Evolutionary conservation across 2,329 filamentous ascomycete species (phyloP).

Genomic region (Ceratocystis harringtonii): DNA sequence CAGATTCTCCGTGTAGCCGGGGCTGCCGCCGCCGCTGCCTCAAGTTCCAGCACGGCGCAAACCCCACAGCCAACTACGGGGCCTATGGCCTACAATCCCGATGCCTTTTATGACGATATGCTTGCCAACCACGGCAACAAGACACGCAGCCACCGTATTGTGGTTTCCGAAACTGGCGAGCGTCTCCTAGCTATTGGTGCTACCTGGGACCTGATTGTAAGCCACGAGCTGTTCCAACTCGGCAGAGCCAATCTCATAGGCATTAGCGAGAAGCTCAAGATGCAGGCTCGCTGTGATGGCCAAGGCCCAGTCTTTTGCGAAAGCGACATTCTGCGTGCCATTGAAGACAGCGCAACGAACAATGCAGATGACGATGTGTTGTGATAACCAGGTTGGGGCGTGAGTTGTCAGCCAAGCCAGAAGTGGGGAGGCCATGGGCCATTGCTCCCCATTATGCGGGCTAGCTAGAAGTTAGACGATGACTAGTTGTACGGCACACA

Average conservation of each 20-base stretch:
- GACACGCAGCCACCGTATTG: constrained; percentile 52
- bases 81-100: constrained; percentile 56
- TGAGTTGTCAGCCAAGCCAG: too few relatives aligned
- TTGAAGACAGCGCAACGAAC: constrained; percentile 62
- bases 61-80: constrained; percentile 35
- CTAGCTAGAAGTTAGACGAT: neutral
- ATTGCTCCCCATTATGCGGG: neutral
- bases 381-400: constrained; percentile 20
- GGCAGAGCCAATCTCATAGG: constrained; percentile 68
- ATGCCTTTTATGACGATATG: constrained; percentile 53
- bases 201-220: constrained; percentile 81
- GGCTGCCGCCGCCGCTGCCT: constrained; percentile 16
- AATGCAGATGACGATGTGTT: constrained; percentile 63
- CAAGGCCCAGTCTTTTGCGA: constrained; percentile 82
- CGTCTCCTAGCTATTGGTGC: constrained; percentile 58
- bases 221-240: constrained; percentile 58
- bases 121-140: constrained; percentile 48
- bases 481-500: neutral
- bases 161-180: constrained; percentile 50
- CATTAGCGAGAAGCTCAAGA: constrained; percentile 66
- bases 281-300: constrained; percentile 65
- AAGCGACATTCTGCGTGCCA: constrained; percentile 53
- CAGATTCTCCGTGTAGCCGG: constrained; percentile 72
- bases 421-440: neutral
- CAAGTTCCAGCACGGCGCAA: constrained; percentile 26